phyloP scores from a whole-genome alignment of 2,329 filamentous ascomycete species.

The Ilyonectria sp. region DNA sequence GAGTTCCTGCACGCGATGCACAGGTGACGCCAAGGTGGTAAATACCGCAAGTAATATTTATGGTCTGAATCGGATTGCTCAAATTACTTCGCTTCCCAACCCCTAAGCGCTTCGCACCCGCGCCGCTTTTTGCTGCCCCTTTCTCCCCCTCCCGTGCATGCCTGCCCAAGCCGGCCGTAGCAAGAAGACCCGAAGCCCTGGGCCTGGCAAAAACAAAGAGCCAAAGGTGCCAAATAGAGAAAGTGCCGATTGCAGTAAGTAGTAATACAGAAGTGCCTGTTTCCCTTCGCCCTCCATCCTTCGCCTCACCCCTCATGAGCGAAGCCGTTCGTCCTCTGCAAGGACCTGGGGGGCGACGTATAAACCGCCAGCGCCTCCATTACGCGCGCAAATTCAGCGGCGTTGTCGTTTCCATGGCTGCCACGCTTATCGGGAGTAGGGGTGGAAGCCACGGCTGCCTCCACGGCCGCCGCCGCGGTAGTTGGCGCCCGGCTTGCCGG shows the following conservation, averaged over 20 bases:
- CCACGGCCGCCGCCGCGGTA: conserved; percentile 92
- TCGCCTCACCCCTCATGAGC: neutral
- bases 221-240: conserved; percentile 12
- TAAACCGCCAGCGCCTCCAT: conserved; percentile 2
- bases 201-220: conserved; percentile 16
- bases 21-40: neutral
- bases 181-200: conserved; percentile 13
- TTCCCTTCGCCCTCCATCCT: neutral
- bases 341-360: neutral
- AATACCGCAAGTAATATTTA: conserved; percentile 19
- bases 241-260: conserved; percentile 20
- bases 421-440: conserved; percentile 69
- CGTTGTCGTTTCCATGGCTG: neutral
- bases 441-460: conserved; percentile 82
- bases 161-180: conserved; percentile 1
- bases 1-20: neutral
- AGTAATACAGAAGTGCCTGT: conserved; percentile 25
- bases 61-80: conserved; percentile 27
- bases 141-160: conserved; percentile 6
- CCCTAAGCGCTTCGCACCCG: conserved; percentile 5
- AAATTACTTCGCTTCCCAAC: conserved; percentile 27
- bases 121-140: conserved; percentile 19
- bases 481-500: conserved; percentile 90
- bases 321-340: neutral
- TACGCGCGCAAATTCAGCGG: conserved; percentile 2